phyloP scores from a whole-genome alignment of 768 basidiomycete species.

The Atractiella rhizophila region DNA sequence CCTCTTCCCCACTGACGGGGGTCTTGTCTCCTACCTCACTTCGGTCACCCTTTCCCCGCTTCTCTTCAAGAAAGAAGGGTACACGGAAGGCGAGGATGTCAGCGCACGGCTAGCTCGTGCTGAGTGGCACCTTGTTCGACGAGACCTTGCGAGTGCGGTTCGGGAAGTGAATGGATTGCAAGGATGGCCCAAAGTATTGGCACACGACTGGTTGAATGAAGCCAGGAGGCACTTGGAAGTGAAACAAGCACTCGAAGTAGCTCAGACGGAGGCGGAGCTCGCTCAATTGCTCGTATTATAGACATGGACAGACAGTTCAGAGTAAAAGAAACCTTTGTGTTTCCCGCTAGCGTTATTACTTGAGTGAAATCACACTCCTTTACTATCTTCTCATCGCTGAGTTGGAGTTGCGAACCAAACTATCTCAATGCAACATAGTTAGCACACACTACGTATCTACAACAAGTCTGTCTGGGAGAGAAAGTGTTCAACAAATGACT shows the following conservation, averaged over 20 bases:
- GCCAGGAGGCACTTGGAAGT: slow-evolving; percentile 70
- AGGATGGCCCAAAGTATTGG: slow-evolving; percentile 34
- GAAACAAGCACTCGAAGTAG: slow-evolving; percentile 71
- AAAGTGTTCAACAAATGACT: no score
- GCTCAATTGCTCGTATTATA: slow-evolving; percentile 19
- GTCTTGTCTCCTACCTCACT: slow-evolving; percentile 60
- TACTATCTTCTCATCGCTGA: no score
- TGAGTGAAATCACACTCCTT: no score
- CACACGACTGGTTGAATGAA: slow-evolving; percentile 64
- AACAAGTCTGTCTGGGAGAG: no score
- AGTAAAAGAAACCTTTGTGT: no score
- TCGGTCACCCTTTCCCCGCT: slow-evolving; percentile 50
- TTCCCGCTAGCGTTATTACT: no score
- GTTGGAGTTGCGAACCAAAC: no score
- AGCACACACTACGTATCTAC: no score
- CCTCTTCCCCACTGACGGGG: slow-evolving; percentile 76
- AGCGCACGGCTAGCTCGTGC: slow-evolving; percentile 66
- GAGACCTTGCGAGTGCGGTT: slow-evolving; percentile 65
- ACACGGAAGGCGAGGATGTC: slow-evolving; percentile 55
- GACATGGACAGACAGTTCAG: no score
- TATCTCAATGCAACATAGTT: no score
- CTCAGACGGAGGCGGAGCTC: slow-evolving; percentile 59
- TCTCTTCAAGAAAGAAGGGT: slow-evolving; percentile 52
- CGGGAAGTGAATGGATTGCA: slow-evolving; percentile 47
- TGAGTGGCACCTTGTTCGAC: slow-evolving; percentile 67